Evolutionary conservation across 2,329 filamentous ascomycete species (phyloP), one percentile per base, ranked within the genome.

Genomic region (Coniochaeta pulveracea): DNA sequence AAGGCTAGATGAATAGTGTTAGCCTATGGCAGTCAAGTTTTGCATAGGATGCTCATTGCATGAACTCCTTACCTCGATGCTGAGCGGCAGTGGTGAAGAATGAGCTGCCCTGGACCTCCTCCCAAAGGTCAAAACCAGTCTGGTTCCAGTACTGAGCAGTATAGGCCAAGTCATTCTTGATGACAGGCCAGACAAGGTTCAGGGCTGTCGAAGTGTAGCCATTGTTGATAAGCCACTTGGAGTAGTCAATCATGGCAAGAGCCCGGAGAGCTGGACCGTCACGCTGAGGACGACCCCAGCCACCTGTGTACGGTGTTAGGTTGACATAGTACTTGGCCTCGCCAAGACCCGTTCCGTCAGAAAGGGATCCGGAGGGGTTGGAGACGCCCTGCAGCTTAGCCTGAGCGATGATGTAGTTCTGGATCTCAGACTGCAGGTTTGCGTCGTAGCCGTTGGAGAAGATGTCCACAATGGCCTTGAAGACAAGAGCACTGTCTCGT

Each of bases 181-280:
- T 71, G 34, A 89, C 62, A 3, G 83, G 83, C 81, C 81, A 88
- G 26, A 83, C 59, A 27, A 70, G 63, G 28, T 60, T 52, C 4
- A 54, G 56, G 3, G 72, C 77, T 1, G 68, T 69, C 3, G 60
- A 61, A 9, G 73, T 60, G 46, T 78, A 74, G 7, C 76, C 79
- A 40, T 83, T 80, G 26, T 58, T 59, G 32, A 85, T 58, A 18
- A 89, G 60, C 72, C 80, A 85, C 47, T 78, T 76, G 6, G 78
- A 71, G 49, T 88, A 91, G 1, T 65, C 64, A 34, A 82, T 78
- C 47, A 91, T 55, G 3, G 84, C 73, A 28, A 75, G 84, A 2
- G 82, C 83, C 33, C 85, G 69, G 24, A 91, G 67, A 15, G 84
- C 74, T 16, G 85, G 84, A 0, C 84, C 84, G 54, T 91, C 84